Evolutionary conservation across 345 rosid genomes (phyloP).

Genomic region (Viola odorata): DNA sequence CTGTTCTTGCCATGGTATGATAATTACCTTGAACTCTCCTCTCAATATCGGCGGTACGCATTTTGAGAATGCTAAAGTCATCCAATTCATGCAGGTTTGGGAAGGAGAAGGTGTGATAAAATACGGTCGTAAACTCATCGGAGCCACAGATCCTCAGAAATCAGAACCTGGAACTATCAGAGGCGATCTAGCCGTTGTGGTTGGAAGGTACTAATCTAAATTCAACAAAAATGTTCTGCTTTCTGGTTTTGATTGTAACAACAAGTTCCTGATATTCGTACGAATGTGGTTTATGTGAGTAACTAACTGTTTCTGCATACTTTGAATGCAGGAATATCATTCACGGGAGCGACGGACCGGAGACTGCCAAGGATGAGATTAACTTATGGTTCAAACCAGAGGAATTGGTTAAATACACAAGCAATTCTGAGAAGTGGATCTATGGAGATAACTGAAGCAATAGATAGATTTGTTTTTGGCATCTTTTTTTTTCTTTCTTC

Average conservation of each 20-base stretch:
- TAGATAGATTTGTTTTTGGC: conserved; percentile 5
- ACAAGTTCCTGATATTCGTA: background rate
- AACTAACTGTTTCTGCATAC: background rate
- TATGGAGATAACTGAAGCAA: conserved; percentile 56
- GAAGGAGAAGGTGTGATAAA: conserved; percentile 97
- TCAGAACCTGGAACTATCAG: conserved; percentile 98
- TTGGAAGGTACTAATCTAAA: conserved; percentile 62
- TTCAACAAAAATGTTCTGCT: background rate
- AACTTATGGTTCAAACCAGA: conserved; percentile 91
- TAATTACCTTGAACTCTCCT: conserved; percentile 2
- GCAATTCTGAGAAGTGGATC: conserved; percentile 88
- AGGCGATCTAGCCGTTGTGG: conserved; percentile 91
- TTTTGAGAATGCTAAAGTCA: background rate
- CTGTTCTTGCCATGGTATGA: conserved; percentile 91
- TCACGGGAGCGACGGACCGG: conserved; percentile 98
- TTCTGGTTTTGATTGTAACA: background rate
- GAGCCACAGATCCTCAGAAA: conserved; percentile 98
- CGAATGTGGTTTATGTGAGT: background rate
- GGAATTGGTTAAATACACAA: conserved; percentile 75
- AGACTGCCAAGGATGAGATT: conserved; percentile 92
- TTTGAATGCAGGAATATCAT: conserved; percentile 68
- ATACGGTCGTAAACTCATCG: conserved; percentile 91
- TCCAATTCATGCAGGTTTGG: conserved; percentile 62
- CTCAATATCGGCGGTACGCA: background rate
- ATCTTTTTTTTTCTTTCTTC: conserved; percentile 3